Base-by-base conservation (phyloP, 495 filamentous ascomycete species). In the Penicillium parvum region DNA sequence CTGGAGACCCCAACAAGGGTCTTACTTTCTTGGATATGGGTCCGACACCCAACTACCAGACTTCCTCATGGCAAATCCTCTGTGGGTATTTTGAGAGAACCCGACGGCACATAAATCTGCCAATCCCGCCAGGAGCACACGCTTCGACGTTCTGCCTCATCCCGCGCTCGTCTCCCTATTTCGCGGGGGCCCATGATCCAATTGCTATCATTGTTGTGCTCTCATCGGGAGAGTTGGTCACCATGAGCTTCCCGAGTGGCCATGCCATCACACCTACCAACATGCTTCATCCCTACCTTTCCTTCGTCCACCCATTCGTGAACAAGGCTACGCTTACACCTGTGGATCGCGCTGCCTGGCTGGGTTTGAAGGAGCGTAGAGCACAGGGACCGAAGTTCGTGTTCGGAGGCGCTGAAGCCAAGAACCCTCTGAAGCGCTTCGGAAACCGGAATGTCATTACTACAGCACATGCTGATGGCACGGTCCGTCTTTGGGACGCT, bases 1-100 rank as follows among this genome's bases (percentile, higher is more conserved):
- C 76, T 9, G 77, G 78, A 19, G 73, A 82, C 20, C 65, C 76
- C 17, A 72, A 77, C 7, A 87, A 84, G 58, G 86, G 88, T 1
- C 65, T 98, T 43, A 94, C 83, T 5, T 90, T 97, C 44, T 53
- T 96, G 18, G 92, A 97, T 50, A 75, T 97, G 49, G 94, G 92
- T 0, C 66, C 79, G 26, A 96, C 92, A 16, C 92, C 92, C 1
- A 82, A 85, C 29, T 97, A 96, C 60, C 77, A 86, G 18, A 97
- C 92, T 5, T 90, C 88, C 10, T 84, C 86, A 5, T 94, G 88
- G 84, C 84, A 95, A 47, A 60, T 90, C 0, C 68, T 97, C 4
- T 66, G 82, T 0, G 76, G 78, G 11, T 85, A 96, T 63, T 83
- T 95, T 47, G 81, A 85, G 52, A 80, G 74, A 7, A 73, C 80